phyloP scores from a whole-genome alignment of 2,329 filamentous ascomycete genomes.

The Colletotrichum sojae region DNA sequence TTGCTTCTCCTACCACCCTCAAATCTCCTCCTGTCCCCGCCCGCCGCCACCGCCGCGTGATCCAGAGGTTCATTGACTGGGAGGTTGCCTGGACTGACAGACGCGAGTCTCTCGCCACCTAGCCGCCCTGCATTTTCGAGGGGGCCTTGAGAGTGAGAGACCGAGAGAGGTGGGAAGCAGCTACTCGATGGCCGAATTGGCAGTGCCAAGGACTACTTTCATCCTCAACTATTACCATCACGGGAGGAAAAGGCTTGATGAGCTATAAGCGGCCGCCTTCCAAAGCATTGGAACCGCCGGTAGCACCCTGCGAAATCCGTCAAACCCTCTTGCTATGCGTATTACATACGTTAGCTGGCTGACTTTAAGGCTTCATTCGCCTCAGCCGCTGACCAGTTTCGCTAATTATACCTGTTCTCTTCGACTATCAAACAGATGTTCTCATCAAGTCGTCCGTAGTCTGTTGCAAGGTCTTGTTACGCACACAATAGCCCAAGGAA shows the following conservation, averaged over 20 bases:
- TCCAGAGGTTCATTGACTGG: not conserved
- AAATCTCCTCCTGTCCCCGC: constrained; percentile 36
- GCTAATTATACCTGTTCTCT: too few relatives aligned
- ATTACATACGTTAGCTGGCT: too few relatives aligned
- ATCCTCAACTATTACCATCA: not conserved
- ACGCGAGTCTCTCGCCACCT: not conserved
- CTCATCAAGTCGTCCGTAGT: too few relatives aligned
- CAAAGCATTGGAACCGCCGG: constrained; percentile 28
- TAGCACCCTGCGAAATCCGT: constrained; percentile 3
- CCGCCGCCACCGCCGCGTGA: not conserved
- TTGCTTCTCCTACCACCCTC: constrained; percentile 27
- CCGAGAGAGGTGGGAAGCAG: not conserved
- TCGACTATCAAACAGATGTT: too few relatives aligned
- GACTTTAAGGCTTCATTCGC: not conserved
- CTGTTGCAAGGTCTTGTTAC: too few relatives aligned
- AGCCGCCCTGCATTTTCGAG: too few relatives aligned
- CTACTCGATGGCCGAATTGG: too few relatives aligned
- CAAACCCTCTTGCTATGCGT: constrained; percentile 17
- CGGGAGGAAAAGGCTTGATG: not conserved
- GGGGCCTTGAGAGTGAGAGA: too few relatives aligned
- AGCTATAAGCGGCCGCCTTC: constrained; percentile 1
- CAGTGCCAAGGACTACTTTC: not conserved
- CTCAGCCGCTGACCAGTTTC: not conserved
- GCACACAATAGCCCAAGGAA: too few relatives aligned
- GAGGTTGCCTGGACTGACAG: not conserved